Evolutionary conservation across 2,329 filamentous ascomycete genomes (phyloP), one percentile per base, ranked within the genome.

Genomic region (Fusarium globosum): DNA sequence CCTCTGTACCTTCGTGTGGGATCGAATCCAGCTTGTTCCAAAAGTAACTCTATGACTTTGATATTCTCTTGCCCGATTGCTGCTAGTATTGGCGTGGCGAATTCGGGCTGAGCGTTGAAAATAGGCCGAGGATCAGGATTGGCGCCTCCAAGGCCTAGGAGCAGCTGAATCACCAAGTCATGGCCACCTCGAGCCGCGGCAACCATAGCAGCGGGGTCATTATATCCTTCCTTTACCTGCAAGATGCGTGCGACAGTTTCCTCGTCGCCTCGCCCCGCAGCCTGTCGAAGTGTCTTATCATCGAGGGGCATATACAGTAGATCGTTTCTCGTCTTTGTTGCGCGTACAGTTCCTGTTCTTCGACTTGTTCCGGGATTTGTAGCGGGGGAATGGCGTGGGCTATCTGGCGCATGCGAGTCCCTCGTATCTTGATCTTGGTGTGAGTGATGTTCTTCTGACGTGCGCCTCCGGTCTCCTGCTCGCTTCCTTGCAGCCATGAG

Each of bases 161-260:
- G 82, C 35, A 97, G 88, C 78, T 95, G 94, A 69, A 97, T 90
- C 30, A 97, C 93, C 65, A 96, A 90, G 76, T 95, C 92, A 79
- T 99, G 96, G 3, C 96, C 96, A 65, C 95, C 96, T 82, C 94
- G 92, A 36, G 96, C 95, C 28, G 96, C 96, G 62, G 94, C 94
- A 62, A 97, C 94, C 82, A 98, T 91, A 51, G 95, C 94, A 74
- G 95, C 93, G 2, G 95, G 91, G 79, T 98, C 96, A 71, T 91
- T 88, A 66, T 87, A 89, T 16, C 84, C 85, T 38, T 89, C 88
- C 72, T 88, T 88, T 30, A 92, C 89, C 74, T 91, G 87, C 26
- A 92, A 78, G 61, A 92, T 89, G 51, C 88, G 86, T 39, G 85
- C 88, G 33, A 91, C 89, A 14, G 88, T 90, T 77, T 90, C 88